Evolutionary conservation across 495 filamentous ascomycete genomes (phyloP).

Genomic region (Aspergillus sparsus): DNA sequence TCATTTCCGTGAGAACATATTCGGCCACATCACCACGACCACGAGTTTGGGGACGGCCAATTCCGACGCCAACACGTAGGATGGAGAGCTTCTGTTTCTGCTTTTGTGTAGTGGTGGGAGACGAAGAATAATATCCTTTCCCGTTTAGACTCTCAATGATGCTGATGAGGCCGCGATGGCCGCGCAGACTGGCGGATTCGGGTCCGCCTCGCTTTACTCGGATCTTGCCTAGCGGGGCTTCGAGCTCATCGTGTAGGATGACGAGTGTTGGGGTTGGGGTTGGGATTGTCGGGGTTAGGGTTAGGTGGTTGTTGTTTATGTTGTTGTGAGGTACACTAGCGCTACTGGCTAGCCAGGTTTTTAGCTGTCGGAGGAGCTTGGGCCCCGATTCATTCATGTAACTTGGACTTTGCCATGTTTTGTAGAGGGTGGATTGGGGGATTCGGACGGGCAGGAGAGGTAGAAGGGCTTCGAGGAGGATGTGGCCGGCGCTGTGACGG

Average conservation of each 20-base stretch:
- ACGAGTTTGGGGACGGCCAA: conserved; percentile 65
- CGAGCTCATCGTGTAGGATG: conserved; percentile 82
- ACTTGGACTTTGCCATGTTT: conserved; percentile 66
- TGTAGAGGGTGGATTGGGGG: conserved; percentile 54
- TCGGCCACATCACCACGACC: conserved; percentile 57
- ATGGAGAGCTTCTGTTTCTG: conserved; percentile 37
- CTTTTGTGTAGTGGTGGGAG: neutral
- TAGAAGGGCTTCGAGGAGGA: conserved; percentile 59
- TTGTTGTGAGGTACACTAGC: neutral
- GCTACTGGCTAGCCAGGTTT: conserved; percentile 41
- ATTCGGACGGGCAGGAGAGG: conserved; percentile 46
- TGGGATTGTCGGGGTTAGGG: conserved; percentile 11
- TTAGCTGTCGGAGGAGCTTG: conserved; percentile 39
- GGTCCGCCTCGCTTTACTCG: conserved; percentile 57
- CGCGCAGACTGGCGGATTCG: conserved; percentile 55
- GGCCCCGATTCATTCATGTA: conserved; percentile 75
- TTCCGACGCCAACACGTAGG: conserved; percentile 66
- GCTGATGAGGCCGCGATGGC: conserved; percentile 81
- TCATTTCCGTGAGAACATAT: conserved; percentile 70
- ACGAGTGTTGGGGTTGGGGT: conserved; percentile 52
- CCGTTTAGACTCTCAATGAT: conserved; percentile 51
- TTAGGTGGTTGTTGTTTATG: neutral
- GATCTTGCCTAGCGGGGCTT: conserved; percentile 65
- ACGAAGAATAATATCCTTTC: conserved; percentile 33
- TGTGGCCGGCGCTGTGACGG: conserved; percentile 81